Base-by-base conservation (phyloP, 2,329 filamentous ascomycete species). In the Botrytis cinerea region DNA sequence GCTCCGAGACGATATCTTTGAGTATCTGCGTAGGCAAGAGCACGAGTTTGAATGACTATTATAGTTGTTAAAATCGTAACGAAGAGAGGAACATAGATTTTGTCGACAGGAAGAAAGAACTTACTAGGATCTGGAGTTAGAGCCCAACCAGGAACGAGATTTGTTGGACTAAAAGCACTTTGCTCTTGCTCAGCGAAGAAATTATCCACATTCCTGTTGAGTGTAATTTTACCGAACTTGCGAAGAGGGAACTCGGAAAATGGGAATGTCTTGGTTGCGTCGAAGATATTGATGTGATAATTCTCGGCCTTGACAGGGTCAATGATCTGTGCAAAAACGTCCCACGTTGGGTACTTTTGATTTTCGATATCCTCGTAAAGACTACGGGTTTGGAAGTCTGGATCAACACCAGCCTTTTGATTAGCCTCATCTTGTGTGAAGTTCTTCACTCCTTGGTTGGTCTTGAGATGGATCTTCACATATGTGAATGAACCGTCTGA, bases 171-270 rank as follows among this genome's bases (percentile, higher is more conserved):
- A 85, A 92, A 92, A 1, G 89, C 88, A 25, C 87, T 85, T 79
- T 92, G 90, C 83, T 93, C 91, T 70, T 92, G 90, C 77, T 91
- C 88, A 70, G 86, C 85, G 74, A 89, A 89, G 80, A 89, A 89
- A 80, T 89, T 89, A 78, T 85, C 79, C 1, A 85, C 83, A 81
- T 87, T 87, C 71, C 82, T 81, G 77, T 86, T 86, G 10, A 87
- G 77, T 0, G 81, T 84, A 74, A 87, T 80, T 74, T 83, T 83
- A 48, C 85, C 86, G 73, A 87, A 84, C 60, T 82, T 82, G 25
- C 84, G 83, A 20, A 87, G 82, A 2, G 86, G 86, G 46, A 86
- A 77, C 38, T 77, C 68, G 48, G 80, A 81, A 62, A 87, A 84
- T 16, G 86, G 85, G 85, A 85, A 87, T 75, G 86, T 82, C 78